Conservation (phyloP, 805 yeast genomes). For the Zygotorulaspora chibaensis region DNA sequence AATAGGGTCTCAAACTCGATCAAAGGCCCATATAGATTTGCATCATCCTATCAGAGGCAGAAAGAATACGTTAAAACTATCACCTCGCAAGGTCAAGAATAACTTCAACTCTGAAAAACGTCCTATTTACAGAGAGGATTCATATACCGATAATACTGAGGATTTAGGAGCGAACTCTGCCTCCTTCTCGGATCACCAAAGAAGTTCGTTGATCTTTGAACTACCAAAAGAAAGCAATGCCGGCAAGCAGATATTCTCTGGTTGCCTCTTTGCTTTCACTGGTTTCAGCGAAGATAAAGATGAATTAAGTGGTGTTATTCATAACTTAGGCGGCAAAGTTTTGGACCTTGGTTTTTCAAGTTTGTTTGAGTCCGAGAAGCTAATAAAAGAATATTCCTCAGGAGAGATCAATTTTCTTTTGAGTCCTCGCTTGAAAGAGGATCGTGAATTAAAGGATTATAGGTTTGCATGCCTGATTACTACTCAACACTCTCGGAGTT, state of each 20-base stretch:
- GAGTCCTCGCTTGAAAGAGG: conserved; percentile 13
- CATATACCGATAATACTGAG: conserved; percentile 7
- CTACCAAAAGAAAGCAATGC: background rate
- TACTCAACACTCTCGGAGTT: conserved; percentile 54
- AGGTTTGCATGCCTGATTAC: conserved; percentile 67
- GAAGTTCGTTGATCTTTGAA: background rate
- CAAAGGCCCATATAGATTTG: conserved; percentile 15
- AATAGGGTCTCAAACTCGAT: conserved; percentile 11
- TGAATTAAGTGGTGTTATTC: conserved; percentile 36
- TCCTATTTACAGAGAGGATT: conserved; percentile 11
- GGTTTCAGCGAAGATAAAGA: conserved; percentile 32
- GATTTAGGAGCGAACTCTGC: background rate
- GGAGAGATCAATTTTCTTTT: conserved; percentile 3
- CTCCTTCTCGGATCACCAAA: background rate
- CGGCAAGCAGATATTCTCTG: conserved; percentile 25
- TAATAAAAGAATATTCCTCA: conserved; percentile 3
- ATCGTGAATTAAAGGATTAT: conserved; percentile 20
- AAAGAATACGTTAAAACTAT: conserved; percentile 10
- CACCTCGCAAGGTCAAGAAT: conserved; percentile 13
- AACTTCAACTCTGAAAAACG: conserved; percentile 2
- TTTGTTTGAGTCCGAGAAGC: conserved; percentile 17
- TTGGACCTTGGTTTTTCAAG: conserved; percentile 35
- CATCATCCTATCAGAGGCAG: conserved; percentile 25
- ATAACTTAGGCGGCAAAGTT: conserved; percentile 42
- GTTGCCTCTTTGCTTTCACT: conserved; percentile 41